Base-by-base conservation (phyloP, 805 yeast genomes). In the Kazachstania martiniae region DNA sequence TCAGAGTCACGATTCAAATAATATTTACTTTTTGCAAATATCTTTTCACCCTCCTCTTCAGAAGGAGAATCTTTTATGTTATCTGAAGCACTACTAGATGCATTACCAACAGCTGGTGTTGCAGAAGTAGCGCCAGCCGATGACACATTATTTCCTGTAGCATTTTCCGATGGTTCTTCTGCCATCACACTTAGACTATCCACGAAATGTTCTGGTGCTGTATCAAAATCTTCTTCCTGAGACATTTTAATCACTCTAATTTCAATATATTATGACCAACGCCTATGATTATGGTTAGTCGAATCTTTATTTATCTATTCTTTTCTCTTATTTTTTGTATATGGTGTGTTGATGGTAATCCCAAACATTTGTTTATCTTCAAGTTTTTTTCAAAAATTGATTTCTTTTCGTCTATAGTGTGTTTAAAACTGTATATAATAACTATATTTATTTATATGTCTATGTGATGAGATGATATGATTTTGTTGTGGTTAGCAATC, bases 191-290 rank as follows among this genome's bases (percentile, higher is more conserved):
- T 19, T 10, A 19, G 22, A 10, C 22, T 19, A 36, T 48, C 53
- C 9, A 43, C 52, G 30, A 37, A 50, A 29, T 42, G 41, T 29
- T 43, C 53, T n/a, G 46, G 39, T 18, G 54, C 49, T 13, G 49
- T 43, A 15, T 44, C 53, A 32, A 44, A 49, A 28, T 49, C 55
- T 24, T 43, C 46, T 25, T 37, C 42, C 27, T 40, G 34, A 16
- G 47, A 40, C 47, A 43, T 44, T 14, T 8, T 21, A n/a, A n/a
- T n/a, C n/a, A n/a, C n/a, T n/a, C n/a, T 13, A 17, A 25, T 9
- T 12, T 4, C 6, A 13, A 13, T 12, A 13, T 12, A 13, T 17
- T 13, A 13, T 12, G 27, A 13, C 12, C 19, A 12, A 9, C 27
- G 18, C 19, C 7, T 25, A 8, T 9, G 27, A 12, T 27, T 5